Base-by-base conservation (phyloP, 805 yeast species). In the Candida vaughaniae region DNA sequence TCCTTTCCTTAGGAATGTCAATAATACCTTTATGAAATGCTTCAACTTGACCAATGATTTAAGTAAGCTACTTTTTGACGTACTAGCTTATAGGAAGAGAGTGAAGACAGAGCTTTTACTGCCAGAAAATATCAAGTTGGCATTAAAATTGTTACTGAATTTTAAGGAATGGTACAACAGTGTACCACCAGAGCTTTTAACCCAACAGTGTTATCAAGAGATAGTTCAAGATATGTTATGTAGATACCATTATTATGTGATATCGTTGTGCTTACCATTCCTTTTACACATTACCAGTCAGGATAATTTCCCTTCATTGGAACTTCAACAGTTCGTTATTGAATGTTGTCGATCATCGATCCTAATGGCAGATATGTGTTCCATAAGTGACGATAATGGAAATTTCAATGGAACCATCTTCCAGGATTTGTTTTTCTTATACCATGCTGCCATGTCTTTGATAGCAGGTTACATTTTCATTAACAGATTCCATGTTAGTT, bases 401-500 rank as follows among this genome's bases (percentile, higher is more conserved):
- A 22, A 19, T 6, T 26, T 31, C 33, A 39, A 35, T 17, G 34
- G 26, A 9, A 25, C 33, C 16, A 25, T 31, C 9, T 26, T 27
- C 16, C 38, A 35, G 22, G 39, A 36, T 15, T 17, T 35, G 15
- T 31, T 27, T 27, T 26, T 22, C 23, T 28, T 28, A 12, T 31
- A 39, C 22, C 25, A 39, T 30, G 40, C 37, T 5, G 16, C 40
- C 9, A 39, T 36, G 39, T 16, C 22, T n/a, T 25, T 35, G 3
- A 33, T 36, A 11, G 25, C 28, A 15, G 40, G 36, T 2, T 36
- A 35, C 12, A 29, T 28, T 5, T 25, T 9, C 17, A n/a, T 20
- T 4, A 34, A 27, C 17, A 28, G 15, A 14, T 15, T 12, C 18
- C n/a, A 28, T 9, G 6, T 14, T 9, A 25, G 16, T 17, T 11